These are phyloP conservation scores for Vigna reflexopilosa DNA, from an alignment of 306 rosid species.

Conservation along the genomic window DNA sequence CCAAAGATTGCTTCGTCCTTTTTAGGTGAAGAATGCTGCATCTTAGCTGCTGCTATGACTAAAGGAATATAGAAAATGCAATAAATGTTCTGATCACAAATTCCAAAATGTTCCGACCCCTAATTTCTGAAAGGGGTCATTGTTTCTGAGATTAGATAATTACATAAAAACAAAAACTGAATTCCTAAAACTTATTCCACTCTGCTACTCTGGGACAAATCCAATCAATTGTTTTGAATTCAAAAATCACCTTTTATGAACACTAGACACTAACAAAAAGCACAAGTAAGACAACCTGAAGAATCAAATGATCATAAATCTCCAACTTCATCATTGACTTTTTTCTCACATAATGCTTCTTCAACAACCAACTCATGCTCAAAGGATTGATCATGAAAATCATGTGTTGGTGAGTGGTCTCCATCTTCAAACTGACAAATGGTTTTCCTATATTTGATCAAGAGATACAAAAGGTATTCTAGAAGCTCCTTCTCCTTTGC, in stretches of 20 bases:
- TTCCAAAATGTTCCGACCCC: not conserved
- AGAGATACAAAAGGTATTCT: slow-evolving; percentile 52
- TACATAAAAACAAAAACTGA: not conserved
- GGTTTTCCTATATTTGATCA: slow-evolving; percentile 51
- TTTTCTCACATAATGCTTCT: slow-evolving; percentile 32
- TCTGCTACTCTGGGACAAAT: not conserved
- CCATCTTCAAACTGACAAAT: slow-evolving; percentile 39
- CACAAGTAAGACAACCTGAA: slow-evolving; percentile 6
- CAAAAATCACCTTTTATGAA: not conserved
- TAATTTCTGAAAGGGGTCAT: not conserved
- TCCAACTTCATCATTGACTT: slow-evolving; percentile 28
- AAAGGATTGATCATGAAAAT: slow-evolving; percentile 27
- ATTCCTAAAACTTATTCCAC: not conserved
- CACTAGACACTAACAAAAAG: not conserved
- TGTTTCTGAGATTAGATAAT: not conserved
- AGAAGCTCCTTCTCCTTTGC: slow-evolving; percentile 49
- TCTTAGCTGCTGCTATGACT: not conserved
- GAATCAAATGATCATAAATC: slow-evolving; percentile 23
- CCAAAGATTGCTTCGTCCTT: too few species aligned
- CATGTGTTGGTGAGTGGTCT: slow-evolving; percentile 7
- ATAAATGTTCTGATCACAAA: not conserved
- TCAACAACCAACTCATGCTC: slow-evolving; percentile 29
- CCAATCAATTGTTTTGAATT: slow-evolving; percentile 10
- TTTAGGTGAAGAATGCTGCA: too few species aligned
- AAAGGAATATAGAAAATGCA: not conserved